Base-by-base conservation (phyloP, 2,329 filamentous ascomycete genomes). In the Fusarium acutatum region DNA sequence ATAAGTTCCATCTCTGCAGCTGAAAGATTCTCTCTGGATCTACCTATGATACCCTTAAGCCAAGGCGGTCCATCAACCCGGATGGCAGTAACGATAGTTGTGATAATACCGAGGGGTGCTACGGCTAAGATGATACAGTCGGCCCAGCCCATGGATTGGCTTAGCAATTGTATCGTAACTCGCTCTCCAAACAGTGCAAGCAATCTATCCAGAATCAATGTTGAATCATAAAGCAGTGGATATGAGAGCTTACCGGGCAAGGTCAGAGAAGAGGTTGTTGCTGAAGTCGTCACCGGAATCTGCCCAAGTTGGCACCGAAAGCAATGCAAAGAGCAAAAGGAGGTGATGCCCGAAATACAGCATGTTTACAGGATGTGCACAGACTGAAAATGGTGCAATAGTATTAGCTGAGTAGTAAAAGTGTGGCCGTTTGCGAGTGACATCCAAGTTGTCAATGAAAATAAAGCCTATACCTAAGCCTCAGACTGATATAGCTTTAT, bases 51-150 rank as follows among this genome's bases (percentile, higher is more conserved):
- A 0, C 85, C 83, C 22, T 83, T 82, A 0, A 86, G 76, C 61
- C 81, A 85, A 7, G 79, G 70, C 2, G 81, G 82, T 0, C 85
- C 85, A 24, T 82, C 82, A 1, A 87, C 82, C 2, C 85, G 75
- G 26, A 87, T 86, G 0, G 84, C 83, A 1, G 82, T 81, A 0
- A 86, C 83, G 0, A 86, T 78, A 0, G 80, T 80, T 0, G 85
- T 87, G 28, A 87, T 69, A 11, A 87, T 83, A 0, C 86, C 84
- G 3, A 88, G 64, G 0, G 86, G 86, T 0, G 81, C 84, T 49
- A 86, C 79, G 0, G 86, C 82, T n/a, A 88, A 81, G 9, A 86
- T 82, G 6, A 88, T 73, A 50, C 84, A 83, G 52, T 88, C 86
- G 0, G 83, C 73, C 47, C 80, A 77, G 6, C 78, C 80, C 18